These are phyloP conservation scores for Elongisporangium anandrum DNA, from an alignment of 352 stramenopile species.

Conservation along the genomic window DNA sequence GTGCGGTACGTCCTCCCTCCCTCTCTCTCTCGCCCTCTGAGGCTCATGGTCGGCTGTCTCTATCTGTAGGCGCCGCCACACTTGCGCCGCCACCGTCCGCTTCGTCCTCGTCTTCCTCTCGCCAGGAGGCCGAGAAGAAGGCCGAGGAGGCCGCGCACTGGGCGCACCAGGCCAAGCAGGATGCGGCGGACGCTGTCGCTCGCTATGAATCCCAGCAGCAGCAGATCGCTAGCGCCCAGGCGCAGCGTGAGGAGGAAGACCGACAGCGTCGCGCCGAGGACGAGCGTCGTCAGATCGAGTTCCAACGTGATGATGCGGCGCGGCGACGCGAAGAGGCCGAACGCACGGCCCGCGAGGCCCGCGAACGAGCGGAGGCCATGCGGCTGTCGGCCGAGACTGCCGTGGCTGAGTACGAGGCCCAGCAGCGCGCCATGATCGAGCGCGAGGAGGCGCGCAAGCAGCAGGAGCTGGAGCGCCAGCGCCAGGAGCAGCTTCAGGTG, in stretches of 20 bases:
- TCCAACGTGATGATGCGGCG: conserved; percentile 38
- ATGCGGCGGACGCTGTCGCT: conserved; percentile 35
- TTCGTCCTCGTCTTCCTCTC: conserved; percentile 12
- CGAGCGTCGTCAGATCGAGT: conserved; percentile 46
- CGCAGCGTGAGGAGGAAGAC: conserved; percentile 23
- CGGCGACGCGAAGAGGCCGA: conserved; percentile 56
- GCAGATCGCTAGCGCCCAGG: conserved; percentile 29
- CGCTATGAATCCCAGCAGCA: conserved; percentile 48
- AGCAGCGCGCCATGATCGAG: conserved; percentile 56
- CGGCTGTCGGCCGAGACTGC: conserved; percentile 50
- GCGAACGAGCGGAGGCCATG: conserved; percentile 63
- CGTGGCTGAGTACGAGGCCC: conserved; percentile 56
- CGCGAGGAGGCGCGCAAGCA: conserved; percentile 60
- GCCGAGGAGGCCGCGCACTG: conserved; percentile 34
- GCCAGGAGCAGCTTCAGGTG: conserved; percentile 51
- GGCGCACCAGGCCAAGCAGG: conserved; percentile 34
- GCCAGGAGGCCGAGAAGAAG: conserved; percentile 46
- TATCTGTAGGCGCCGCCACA: conserved; percentile 3
- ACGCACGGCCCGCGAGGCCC: conserved; percentile 43
- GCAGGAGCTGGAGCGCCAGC: conserved; percentile 49
- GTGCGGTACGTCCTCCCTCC: conserved; percentile 42
- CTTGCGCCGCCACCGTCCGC: conserved; percentile 1
- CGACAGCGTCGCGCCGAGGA: conserved; percentile 17
- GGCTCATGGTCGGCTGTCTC: not conserved
- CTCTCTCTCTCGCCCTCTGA: not conserved